Conservation (phyloP, 306 rosid genomes). For the Quercus wislizeni region DNA sequence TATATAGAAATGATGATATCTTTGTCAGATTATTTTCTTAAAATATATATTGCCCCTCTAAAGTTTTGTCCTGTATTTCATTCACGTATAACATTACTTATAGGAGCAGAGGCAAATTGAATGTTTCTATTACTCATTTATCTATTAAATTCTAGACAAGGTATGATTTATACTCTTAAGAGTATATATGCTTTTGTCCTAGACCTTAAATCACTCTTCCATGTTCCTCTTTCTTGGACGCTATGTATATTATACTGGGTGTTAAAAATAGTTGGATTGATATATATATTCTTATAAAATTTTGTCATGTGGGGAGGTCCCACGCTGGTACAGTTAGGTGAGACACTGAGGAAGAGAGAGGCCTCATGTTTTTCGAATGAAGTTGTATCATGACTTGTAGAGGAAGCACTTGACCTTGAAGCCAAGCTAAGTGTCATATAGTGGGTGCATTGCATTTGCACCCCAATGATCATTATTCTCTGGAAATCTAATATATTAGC, state of each 20-base stretch:
- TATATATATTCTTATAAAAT: neutral
- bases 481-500: neutral
- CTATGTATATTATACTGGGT: neutral
- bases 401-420: neutral
- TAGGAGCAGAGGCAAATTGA: neutral
- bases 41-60: neutral
- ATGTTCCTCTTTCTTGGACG: constrained; percentile 19
- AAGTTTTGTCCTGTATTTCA: neutral
- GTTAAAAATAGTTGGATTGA: neutral
- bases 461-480: neutral
- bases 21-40: neutral
- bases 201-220: constrained; percentile 17
- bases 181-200: neutral
- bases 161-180: neutral
- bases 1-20: neutral
- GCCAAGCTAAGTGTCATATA: neutral
- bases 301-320: constrained; percentile 32
- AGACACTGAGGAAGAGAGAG: neutral
- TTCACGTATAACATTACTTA: neutral
- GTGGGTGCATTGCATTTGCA: neutral
- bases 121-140: neutral
- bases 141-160: neutral
- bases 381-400: neutral
- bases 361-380: neutral
- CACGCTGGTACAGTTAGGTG: neutral